Conservation (phyloP, 805 yeast genomes). For the Schwanniomyces occidentalis region DNA sequence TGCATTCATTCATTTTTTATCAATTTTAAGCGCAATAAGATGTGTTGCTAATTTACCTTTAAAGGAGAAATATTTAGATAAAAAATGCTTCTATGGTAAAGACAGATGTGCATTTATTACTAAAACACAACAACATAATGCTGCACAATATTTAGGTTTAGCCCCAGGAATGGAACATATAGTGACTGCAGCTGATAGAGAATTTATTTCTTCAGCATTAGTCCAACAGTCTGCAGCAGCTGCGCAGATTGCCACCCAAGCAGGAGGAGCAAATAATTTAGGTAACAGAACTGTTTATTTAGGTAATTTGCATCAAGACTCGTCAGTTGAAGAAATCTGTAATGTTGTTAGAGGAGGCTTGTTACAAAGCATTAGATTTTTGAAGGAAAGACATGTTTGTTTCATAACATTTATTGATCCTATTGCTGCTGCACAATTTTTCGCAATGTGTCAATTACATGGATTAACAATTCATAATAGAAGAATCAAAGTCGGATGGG, state of each 20-base stretch:
- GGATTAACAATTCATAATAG: conserved; percentile 85
- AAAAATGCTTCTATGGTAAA: conserved; percentile 87
- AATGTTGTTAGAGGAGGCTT: conserved; percentile 95
- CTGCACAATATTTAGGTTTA: conserved; percentile 89
- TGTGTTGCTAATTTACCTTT: conserved; percentile 76
- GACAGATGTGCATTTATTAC: conserved; percentile 95
- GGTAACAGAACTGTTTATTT: conserved; percentile 93
- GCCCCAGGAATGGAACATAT: conserved; percentile 87
- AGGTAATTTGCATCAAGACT: conserved; percentile 86
- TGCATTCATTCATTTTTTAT: conserved; percentile 88
- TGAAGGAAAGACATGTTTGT: conserved; percentile 86
- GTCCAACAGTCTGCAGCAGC: conserved; percentile 96
- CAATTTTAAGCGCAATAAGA: conserved; percentile 81
- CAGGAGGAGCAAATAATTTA: conserved; percentile 88
- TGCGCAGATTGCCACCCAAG: conserved; percentile 93
- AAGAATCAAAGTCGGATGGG: conserved; percentile 95
- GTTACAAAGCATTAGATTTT: conserved; percentile 75
- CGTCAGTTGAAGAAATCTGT: conserved; percentile 90
- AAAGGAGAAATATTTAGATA: conserved; percentile 65
- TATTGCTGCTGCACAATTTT: conserved; percentile 95
- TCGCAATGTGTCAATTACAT: conserved; percentile 88
- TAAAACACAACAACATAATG: conserved; percentile 94
- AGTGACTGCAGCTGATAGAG: conserved; percentile 67
- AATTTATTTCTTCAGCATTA: conserved; percentile 67
- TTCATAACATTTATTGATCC: conserved; percentile 96